Evolutionary conservation across 169 alveolate species (phyloP), one percentile per base, ranked within the genome.

Genomic region (Plasmodium vivax): DNA sequence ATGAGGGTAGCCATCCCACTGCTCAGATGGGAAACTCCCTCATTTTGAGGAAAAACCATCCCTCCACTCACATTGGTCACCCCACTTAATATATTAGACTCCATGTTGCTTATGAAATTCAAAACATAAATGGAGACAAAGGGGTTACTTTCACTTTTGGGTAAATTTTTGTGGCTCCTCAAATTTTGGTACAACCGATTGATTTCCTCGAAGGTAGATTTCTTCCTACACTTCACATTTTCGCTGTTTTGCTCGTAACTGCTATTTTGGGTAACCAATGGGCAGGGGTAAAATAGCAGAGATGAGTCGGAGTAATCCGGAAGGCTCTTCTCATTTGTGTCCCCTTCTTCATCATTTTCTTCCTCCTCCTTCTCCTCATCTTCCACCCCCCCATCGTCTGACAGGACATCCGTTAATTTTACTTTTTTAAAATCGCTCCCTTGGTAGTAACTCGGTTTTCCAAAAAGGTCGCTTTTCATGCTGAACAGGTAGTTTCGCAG

Each of bases 41-140:
- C 36, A 2, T 3, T 19, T 3, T 62, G 75, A 23, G 75, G 4
- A 36, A 2, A n/a, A 14, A 19, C 38, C 30, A 3, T 3, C 30
- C 74, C 9, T 1, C 38, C 83, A 54, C 9, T 77, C n/a, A 51
- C 75, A 75, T 75, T 74, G 19, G 32, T 58, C 27, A 36, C 10
- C 10, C 81, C 41, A 88, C 12, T 38, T 16, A 68, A 68, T 68
- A 88, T 88, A 71, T 80, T 88, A 54, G 79, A 71, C 51, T 88
- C 85, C 62, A 88, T 80, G 32, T 88, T 88, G 36, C 51, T 88
- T 8, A 88, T 88, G 38, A 88, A 88, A 80, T 88, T 88, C 12
- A 88, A 38, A 6, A 88, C 58, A 51, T 79, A 88, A 38, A 88
- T 88, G 36, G 91, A 79, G 16, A 88, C 45, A 34, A 38, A 88